Evolutionary conservation across 2,329 filamentous ascomycete genomes (phyloP).

Genomic region (Claviceps digitariae): DNA sequence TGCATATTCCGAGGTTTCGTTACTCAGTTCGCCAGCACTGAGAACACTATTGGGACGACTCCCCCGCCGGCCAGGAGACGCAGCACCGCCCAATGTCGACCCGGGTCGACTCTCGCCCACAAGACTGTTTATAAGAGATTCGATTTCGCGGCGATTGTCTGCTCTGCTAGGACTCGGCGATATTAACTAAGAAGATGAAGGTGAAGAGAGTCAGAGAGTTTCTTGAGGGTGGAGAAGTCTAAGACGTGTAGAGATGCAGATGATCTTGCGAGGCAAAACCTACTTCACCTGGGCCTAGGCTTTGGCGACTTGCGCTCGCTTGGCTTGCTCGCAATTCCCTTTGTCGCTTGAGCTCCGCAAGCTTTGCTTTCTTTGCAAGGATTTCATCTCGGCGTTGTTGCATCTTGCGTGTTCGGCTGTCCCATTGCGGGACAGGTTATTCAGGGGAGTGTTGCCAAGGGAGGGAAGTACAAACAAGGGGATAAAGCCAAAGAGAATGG

Average conservation of each 20-base stretch:
- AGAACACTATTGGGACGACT: slow-evolving; percentile 80
- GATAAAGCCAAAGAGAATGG: background rate
- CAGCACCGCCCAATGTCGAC: slow-evolving; percentile 49
- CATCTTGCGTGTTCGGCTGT: slow-evolving; percentile 35
- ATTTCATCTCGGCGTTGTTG: slow-evolving; percentile 91
- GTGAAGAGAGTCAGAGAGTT: slow-evolving; percentile 4
- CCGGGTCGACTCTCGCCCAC: slow-evolving; percentile 64
- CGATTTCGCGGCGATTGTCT: slow-evolving; percentile 62
- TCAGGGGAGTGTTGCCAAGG: slow-evolving; percentile 4
- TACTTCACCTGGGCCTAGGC: slow-evolving; percentile 61
- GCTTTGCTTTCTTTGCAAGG: slow-evolving; percentile 88
- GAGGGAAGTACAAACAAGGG: background rate
- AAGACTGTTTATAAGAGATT: slow-evolving; percentile 71
- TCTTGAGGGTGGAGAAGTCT: background rate
- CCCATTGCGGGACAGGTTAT: slow-evolving; percentile 32
- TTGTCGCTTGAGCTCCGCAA: slow-evolving; percentile 89
- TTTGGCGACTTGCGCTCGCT: slow-evolving; percentile 54
- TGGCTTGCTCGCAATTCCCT: slow-evolving; percentile 72
- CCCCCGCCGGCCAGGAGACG: slow-evolving; percentile 52
- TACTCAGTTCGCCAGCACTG: slow-evolving; percentile 69
- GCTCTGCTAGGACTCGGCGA: slow-evolving; percentile 58
- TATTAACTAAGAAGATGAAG: slow-evolving; percentile 29
- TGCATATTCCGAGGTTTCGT: slow-evolving; percentile 51
- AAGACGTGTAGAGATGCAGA: background rate
- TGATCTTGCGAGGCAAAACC: slow-evolving; percentile 13